Percentiles rank a stretch among this genome's conserved stretches.
phyloP scores from a whole-genome alignment of 2,329 filamentous ascomycete species.

The Fusarium tanahbumbuense region DNA sequence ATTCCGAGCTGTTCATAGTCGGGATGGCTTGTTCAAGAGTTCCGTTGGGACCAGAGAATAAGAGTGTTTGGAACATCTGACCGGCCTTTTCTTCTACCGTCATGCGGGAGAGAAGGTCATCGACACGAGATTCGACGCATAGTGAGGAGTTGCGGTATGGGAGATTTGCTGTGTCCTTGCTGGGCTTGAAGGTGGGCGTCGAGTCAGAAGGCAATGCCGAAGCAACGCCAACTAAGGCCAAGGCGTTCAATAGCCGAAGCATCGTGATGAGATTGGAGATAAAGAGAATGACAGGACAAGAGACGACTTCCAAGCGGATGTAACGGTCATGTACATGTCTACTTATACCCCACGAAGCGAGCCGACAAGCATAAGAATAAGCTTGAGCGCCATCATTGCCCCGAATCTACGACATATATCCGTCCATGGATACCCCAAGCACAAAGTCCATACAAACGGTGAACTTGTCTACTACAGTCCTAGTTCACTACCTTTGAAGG shows the following conservation, averaged over 20 bases:
- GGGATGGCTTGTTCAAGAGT: neutral
- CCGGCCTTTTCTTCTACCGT: constrained; percentile 60
- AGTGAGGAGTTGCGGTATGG: neutral
- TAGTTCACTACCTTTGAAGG: neutral
- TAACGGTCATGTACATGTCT: neutral
- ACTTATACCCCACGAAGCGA: neutral
- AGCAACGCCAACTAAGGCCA: neutral
- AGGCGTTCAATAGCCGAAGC: neutral
- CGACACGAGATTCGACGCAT: constrained; percentile 41
- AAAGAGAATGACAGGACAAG: neutral
- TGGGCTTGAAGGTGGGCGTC: neutral
- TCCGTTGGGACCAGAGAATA: constrained; percentile 25
- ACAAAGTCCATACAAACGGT: neutral
- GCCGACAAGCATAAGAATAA: neutral
- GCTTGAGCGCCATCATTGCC: neutral
- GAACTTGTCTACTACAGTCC: neutral
- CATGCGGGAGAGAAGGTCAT: constrained; percentile 58
- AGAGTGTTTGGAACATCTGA: constrained; percentile 53
- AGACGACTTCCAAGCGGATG: fast-evolving
- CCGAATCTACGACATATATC: neutral
- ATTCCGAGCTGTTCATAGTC: neutral
- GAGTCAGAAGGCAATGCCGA: neutral
- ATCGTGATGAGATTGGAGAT: neutral
- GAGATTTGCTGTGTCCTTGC: neutral
- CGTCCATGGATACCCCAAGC: neutral